phyloP scores from a whole-genome alignment of 306 rosid species.

The Quercus variabilis region DNA sequence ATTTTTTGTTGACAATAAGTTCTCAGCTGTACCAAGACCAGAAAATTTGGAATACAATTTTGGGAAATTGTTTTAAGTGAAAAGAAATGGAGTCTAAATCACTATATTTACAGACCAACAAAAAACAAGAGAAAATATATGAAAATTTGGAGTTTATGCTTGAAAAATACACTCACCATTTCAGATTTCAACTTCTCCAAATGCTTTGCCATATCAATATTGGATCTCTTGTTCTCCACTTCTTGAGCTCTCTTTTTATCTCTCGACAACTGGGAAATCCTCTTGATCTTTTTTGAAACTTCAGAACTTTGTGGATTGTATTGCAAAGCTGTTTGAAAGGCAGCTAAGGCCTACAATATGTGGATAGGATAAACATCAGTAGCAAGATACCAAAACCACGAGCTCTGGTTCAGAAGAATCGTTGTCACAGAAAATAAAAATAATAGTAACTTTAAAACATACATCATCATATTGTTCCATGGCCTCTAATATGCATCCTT shows the following conservation, averaged over 20 bases:
- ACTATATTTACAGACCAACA: background rate
- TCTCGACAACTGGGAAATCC: slow-evolving; percentile 56
- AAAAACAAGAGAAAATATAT: background rate
- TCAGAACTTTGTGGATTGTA: slow-evolving; percentile 86
- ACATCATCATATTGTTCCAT: slow-evolving; percentile 92
- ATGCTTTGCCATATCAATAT: slow-evolving; percentile 78
- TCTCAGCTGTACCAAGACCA: no score
- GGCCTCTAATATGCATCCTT: slow-evolving; percentile 94
- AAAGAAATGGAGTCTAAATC: no score
- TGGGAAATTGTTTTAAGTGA: no score
- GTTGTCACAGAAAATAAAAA: slow-evolving; percentile 5
- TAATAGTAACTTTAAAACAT: slow-evolving; percentile 17
- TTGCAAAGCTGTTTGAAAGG: slow-evolving; percentile 73
- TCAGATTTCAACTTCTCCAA: slow-evolving; percentile 73
- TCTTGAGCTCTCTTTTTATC: slow-evolving; percentile 79
- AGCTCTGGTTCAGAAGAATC: slow-evolving; percentile 7
- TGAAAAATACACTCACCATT: slow-evolving; percentile 53
- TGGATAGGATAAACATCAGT: slow-evolving; percentile 23
- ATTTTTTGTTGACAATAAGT: no score
- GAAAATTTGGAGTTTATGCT: background rate
- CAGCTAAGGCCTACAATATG: slow-evolving; percentile 67
- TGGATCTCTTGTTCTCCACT: slow-evolving; percentile 80
- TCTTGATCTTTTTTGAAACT: slow-evolving; percentile 85
- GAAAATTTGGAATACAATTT: no score
- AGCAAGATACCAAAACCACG: slow-evolving; percentile 14